These are phyloP conservation scores for Opeltia flavorubescens DNA, from an alignment of 495 filamentous ascomycete species.

Conservation along the genomic window DNA sequence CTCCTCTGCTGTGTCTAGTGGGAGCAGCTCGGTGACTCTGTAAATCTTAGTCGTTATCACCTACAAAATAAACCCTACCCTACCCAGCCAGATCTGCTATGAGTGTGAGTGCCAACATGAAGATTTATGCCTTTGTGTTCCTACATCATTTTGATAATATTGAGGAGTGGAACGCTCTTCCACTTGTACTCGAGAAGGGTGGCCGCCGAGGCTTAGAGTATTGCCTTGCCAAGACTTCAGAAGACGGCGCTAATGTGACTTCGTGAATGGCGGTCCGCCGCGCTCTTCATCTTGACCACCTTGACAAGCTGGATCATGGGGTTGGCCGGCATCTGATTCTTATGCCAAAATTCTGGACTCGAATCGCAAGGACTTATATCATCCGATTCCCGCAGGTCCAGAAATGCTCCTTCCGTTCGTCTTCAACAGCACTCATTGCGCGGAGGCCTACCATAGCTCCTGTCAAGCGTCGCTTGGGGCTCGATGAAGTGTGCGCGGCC, in stretches of 20 bases:
- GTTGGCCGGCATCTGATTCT: neutral
- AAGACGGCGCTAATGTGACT: no score
- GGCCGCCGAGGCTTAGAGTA: no score
- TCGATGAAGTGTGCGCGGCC: conserved; percentile 42
- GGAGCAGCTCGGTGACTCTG: conserved; percentile 81
- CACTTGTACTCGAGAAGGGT: neutral
- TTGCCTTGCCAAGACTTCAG: no score
- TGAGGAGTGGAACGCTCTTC: neutral
- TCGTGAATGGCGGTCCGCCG: no score
- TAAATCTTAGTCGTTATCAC: neutral
- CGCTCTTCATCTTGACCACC: no score
- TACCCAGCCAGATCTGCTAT: conserved; percentile 16
- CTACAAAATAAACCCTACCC: neutral
- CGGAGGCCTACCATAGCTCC: conserved; percentile 30
- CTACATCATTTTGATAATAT: neutral
- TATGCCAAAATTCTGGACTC: conserved; percentile 50
- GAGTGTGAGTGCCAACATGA: conserved; percentile 15
- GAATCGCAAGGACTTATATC: conserved; percentile 45
- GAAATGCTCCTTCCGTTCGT: conserved; percentile 40
- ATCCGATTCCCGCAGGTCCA: conserved; percentile 38
- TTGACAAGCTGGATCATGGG: no score
- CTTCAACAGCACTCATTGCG: conserved; percentile 26
- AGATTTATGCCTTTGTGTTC: neutral
- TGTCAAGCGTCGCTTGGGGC: conserved; percentile 26
- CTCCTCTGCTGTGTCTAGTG: conserved; percentile 60